phyloP scores from a whole-genome alignment of 2,329 filamentous ascomycete genomes.

The Myriosclerotinia duriaeana region DNA sequence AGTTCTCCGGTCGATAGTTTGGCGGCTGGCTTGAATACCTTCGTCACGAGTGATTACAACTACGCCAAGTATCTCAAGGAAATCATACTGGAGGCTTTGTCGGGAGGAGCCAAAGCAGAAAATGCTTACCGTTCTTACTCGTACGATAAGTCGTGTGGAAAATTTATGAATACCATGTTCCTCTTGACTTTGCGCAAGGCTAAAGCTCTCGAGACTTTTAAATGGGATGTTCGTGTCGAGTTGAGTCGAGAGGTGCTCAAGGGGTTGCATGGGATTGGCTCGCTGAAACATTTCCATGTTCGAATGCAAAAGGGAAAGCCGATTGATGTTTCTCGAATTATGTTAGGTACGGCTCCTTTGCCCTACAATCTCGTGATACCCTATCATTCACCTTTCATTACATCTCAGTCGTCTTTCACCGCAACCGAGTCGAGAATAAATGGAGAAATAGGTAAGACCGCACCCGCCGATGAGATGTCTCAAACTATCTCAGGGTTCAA shows the following conservation, averaged over 20 bases:
- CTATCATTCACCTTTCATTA: not conserved
- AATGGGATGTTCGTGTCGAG: conserved; percentile 65
- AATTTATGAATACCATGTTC: conserved; percentile 63
- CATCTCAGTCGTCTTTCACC: conserved; percentile 8
- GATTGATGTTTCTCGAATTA: conserved; percentile 51
- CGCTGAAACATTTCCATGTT: conserved; percentile 55
- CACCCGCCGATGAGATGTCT: conserved; percentile 37
- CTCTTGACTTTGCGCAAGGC: conserved; percentile 57
- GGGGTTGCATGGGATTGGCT: conserved; percentile 53
- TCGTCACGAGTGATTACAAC: conserved; percentile 62
- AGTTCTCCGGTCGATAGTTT: conserved; percentile 58
- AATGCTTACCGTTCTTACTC: conserved; percentile 54
- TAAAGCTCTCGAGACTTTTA: conserved; percentile 52
- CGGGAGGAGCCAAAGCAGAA: conserved; percentile 54
- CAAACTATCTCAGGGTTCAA: conserved; percentile 59
- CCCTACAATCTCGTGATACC: not conserved
- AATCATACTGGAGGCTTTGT: conserved; percentile 56
- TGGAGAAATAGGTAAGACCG: conserved; percentile 20
- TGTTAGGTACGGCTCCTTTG: not conserved
- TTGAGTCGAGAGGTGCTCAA: conserved; percentile 58
- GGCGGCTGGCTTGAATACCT: conserved; percentile 58
- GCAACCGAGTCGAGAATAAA: conserved; percentile 25
- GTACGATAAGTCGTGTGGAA: conserved; percentile 57
- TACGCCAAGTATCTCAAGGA: conserved; percentile 59
- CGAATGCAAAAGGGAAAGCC: conserved; percentile 59